These are phyloP conservation scores for Calonectria montana DNA, from an alignment of 2,329 filamentous ascomycete genomes.

Conservation along the genomic window DNA sequence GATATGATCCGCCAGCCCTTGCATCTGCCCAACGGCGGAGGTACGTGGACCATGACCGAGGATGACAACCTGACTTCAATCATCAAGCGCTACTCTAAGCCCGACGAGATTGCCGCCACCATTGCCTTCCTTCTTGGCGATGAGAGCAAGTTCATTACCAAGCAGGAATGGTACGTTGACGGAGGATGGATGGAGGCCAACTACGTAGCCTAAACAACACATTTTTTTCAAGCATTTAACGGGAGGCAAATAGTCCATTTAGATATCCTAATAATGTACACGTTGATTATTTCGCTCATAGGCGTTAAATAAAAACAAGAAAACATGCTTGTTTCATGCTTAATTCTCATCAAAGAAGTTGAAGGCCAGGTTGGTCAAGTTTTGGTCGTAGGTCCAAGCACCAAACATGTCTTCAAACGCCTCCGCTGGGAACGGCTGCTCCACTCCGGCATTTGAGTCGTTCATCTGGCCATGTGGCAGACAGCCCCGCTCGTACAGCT, in stretches of 20 bases:
- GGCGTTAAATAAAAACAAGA: not conserved
- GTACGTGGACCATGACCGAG: slow-evolving; percentile 42
- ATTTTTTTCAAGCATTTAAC: not conserved
- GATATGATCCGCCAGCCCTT: slow-evolving; percentile 44
- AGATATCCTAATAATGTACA: not conserved
- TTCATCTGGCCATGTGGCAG: not conserved
- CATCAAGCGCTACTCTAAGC: slow-evolving; percentile 41
- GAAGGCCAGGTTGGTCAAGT: slow-evolving; percentile 22
- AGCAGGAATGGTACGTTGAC: slow-evolving; percentile 44
- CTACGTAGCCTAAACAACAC: slow-evolving; percentile 28
- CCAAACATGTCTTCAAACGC: slow-evolving; percentile 32
- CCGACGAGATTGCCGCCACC: slow-evolving; percentile 43
- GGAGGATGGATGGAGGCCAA: slow-evolving; percentile 44
- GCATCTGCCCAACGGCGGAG: slow-evolving; percentile 36
- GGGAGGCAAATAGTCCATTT: not conserved
- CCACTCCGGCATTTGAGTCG: not conserved
- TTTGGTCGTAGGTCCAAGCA: slow-evolving; percentile 32
- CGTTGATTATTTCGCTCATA: not conserved
- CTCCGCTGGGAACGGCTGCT: slow-evolving; percentile 13
- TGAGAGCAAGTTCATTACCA: slow-evolving; percentile 47
- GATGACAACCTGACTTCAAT: slow-evolving; percentile 40
- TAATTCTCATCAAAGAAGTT: slow-evolving; percentile 24
- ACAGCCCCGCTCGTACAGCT: slow-evolving; percentile 28
- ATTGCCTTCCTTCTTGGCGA: slow-evolving; percentile 47
- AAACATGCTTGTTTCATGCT: not conserved